Conservation (phyloP, 1,139 yeast genomes). For the Sugiyamaella japonica region DNA sequence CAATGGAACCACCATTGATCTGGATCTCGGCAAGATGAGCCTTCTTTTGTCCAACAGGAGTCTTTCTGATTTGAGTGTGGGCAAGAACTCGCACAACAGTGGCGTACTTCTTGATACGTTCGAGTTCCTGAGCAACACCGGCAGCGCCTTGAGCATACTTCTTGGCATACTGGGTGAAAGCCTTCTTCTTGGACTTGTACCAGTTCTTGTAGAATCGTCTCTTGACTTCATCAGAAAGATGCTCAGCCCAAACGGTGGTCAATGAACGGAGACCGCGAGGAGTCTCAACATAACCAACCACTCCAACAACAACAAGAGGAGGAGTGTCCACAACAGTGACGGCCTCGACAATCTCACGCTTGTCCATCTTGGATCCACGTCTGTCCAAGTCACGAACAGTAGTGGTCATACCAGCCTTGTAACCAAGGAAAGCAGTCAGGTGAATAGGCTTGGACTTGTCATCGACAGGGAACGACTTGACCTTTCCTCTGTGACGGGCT, state of each 20-base stretch:
- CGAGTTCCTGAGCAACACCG: slow-evolving; percentile 92
- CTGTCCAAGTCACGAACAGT: slow-evolving; percentile 99
- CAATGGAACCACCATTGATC: slow-evolving; percentile 97
- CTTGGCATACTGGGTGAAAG: slow-evolving; percentile 99
- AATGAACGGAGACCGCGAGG: slow-evolving; percentile 99
- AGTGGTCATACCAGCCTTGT: slow-evolving; percentile 99
- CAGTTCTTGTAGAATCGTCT: slow-evolving; percentile 99
- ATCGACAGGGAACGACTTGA: slow-evolving; percentile 99
- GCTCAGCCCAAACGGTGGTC: slow-evolving; percentile 99
- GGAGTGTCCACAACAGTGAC: slow-evolving; percentile 99
- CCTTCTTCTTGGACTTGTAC: slow-evolving; percentile 99
- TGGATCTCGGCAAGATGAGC: slow-evolving; percentile 99
- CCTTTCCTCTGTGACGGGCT: slow-evolving; percentile 97
- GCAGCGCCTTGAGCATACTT: slow-evolving; percentile 93
- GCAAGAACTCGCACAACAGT: slow-evolving; percentile 98
- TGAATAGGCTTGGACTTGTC: slow-evolving; percentile 98
- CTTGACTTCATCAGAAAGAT: slow-evolving; percentile 97
- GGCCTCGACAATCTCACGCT: slow-evolving; percentile 99
- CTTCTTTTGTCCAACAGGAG: slow-evolving; percentile 99
- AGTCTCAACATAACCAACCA: slow-evolving; percentile 99
- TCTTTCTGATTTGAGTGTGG: slow-evolving; percentile 99
- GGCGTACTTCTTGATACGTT: slow-evolving; percentile 98
- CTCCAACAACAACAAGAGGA: slow-evolving; percentile 98
- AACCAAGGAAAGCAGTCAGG: slow-evolving; percentile 98
- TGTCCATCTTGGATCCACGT: slow-evolving; percentile 99